A percentile compares a stretch with the other conserved stretches of the same genome.
Evolutionary conservation across 352 stramenopile species (phyloP).

Genomic region (Hyaloperonospora brassicae): DNA sequence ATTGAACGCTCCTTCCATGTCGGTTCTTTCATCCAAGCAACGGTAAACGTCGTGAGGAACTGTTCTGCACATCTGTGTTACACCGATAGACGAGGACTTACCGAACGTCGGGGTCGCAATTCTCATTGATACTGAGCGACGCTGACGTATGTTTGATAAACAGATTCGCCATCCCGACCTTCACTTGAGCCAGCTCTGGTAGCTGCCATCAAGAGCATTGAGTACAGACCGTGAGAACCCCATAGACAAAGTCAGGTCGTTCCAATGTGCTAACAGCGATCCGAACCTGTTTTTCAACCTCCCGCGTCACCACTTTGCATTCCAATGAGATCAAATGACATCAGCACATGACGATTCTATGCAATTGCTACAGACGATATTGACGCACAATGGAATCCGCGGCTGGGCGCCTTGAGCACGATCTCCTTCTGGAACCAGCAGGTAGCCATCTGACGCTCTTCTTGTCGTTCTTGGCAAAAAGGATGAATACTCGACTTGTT

Average conservation of each 20-base stretch:
- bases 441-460: conserved; percentile 31
- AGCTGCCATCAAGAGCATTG: conserved; percentile 15
- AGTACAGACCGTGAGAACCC: no score
- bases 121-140: conserved; percentile 94
- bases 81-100: conserved; percentile 17
- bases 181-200: conserved; percentile 70
- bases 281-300: conserved; percentile 72
- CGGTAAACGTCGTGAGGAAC: neutral
- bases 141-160: conserved; percentile 96
- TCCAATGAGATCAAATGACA: conserved; percentile 1
- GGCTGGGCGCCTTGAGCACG: conserved; percentile 61
- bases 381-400: conserved; percentile 69
- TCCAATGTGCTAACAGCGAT: neutral
- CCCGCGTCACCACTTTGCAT: conserved; percentile 57
- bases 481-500: no score
- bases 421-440: conserved; percentile 88
- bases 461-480: neutral
- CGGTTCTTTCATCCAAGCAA: conserved; percentile 38
- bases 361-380: neutral
- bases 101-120: conserved; percentile 91
- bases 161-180: conserved; percentile 91
- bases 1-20: conserved; percentile 93
- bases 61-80: neutral
- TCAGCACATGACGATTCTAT: neutral
- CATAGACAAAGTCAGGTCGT: no score